Evolutionary conservation across 164 flowering plant species (phyloP), one percentile per base, ranked within the genome.

Genomic region (Echeveria elegans): DNA sequence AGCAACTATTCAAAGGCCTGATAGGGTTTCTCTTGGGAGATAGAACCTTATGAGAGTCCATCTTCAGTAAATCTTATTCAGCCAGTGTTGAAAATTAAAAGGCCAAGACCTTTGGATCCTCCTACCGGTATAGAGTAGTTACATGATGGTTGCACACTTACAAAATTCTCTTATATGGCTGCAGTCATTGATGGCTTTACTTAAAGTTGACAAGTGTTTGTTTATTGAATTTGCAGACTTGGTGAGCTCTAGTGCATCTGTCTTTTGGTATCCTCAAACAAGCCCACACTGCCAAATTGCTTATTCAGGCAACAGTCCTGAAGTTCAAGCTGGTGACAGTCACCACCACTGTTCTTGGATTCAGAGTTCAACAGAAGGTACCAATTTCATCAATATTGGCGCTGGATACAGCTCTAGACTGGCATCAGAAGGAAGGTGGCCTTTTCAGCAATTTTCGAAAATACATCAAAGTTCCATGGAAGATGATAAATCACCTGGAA

Each of bases 21-120:
- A 88, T 19, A 81, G 86, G 72, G 94, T 93, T 73, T 93, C 97
- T 50, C 87, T 92, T 93, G 98, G 98, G 98, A 93, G 73, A 83
- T 93, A 34, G 97, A 93, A 38, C 85, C 88, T 23, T 80, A 77
- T 66, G 75, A 63, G 29, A 66, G 82, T 71, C 75, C 85, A 64
- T 45, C 73, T 58, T 62, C 81, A 4, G 23, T 66, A 19, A 80
- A 70, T 48, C 63, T 65, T 28, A 48, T 71, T 63, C 81, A 77
- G 66, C 73, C 79, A 31, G 71, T 63, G 11, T 60, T 64, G 11
- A 85, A 81, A 71, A 77, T 52, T 71, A 83, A 85, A 71, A 76
- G 83, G 63, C 81, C 82, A 30, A 72, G 87, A 31, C 78, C 83
- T 4, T 71, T 68, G 64, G 84, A 78, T 61, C 69, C 70, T 40